Conservation (phyloP, 2,329 filamentous ascomycete species). For the Cladosporium austrohemisphaericum region DNA sequence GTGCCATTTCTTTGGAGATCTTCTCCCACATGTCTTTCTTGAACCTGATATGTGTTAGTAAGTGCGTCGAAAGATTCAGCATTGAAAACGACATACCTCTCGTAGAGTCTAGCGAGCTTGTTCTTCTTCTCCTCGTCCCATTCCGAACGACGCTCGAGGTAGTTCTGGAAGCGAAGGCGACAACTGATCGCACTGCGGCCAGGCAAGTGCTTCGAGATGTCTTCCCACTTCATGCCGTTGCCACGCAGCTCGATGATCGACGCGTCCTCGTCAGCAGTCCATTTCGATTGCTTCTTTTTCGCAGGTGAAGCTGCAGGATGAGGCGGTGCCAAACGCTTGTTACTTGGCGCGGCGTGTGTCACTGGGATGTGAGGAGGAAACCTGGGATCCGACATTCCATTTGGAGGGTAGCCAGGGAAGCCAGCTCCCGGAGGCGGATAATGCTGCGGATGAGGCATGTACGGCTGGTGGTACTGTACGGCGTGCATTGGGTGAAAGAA, state of each 20-base stretch:
- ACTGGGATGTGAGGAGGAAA: conserved; percentile 25
- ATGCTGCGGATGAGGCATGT: conserved; percentile 26
- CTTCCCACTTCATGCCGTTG: conserved; percentile 96
- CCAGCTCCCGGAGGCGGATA: background rate
- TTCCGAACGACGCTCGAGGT: conserved; percentile 84
- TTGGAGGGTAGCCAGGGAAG: conserved; percentile 6
- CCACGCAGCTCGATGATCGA: conserved; percentile 88
- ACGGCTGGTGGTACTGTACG: conserved; percentile 26
- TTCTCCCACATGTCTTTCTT: conserved; percentile 98
- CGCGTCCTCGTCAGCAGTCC: conserved; percentile 90
- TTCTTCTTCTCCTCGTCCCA: conserved; percentile 99
- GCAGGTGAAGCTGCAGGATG: conserved; percentile 62
- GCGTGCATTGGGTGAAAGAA: conserved; percentile 27
- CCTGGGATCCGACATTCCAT: conserved; percentile 11
- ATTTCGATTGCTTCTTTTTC: conserved; percentile 96
- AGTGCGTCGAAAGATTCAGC: conserved; percentile 5
- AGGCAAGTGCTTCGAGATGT: conserved; percentile 86
- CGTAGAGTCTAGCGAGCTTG: conserved; percentile 89
- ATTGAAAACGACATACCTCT: conserved; percentile 64
- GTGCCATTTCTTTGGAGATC: conserved; percentile 88
- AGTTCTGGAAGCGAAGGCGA: conserved; percentile 94
- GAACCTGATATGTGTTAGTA: conserved; percentile 60
- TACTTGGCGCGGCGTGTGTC: conserved; percentile 38
- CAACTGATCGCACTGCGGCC: conserved; percentile 93
- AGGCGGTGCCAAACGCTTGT: conserved; percentile 41